phyloP scores from a whole-genome alignment of 768 basidiomycete genomes.

The Piloderma croceum region DNA sequence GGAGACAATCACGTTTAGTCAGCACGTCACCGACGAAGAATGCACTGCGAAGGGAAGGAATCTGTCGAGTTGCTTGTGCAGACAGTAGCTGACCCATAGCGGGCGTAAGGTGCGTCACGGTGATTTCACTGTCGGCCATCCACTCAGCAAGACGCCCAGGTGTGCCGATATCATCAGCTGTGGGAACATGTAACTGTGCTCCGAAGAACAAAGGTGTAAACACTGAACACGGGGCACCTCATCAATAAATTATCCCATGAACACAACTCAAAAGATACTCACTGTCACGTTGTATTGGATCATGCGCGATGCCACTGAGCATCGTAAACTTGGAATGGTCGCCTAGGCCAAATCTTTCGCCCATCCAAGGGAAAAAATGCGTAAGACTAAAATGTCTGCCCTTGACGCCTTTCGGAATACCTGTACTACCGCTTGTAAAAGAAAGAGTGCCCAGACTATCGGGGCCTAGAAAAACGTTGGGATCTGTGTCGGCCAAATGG shows the following conservation, averaged over 20 bases:
- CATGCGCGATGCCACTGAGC: conserved; percentile 98
- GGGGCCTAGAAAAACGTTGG: conserved; percentile 83
- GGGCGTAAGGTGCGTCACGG: conserved; percentile 96
- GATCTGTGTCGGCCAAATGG: conserved; percentile 61
- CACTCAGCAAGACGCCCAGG: conserved; percentile 95
- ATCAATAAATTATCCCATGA: conserved; percentile 4
- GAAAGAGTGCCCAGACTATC: conserved; percentile 92
- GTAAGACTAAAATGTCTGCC: conserved; percentile 95
- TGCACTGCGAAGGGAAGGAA: conserved; percentile 81
- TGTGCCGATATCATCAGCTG: conserved; percentile 93
- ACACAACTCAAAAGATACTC: conserved; percentile 28
- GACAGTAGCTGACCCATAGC: conserved; percentile 99
- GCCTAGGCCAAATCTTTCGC: conserved; percentile 70
- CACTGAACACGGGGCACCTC: conserved; percentile 44
- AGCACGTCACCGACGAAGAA: conserved; percentile 99
- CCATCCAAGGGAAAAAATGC: conserved; percentile 99
- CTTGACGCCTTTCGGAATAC: conserved; percentile 96
- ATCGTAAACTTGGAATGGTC: conserved; percentile 87
- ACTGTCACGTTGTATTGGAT: conserved; percentile 99
- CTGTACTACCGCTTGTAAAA: conserved; percentile 96
- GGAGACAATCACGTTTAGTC: conserved; percentile 94
- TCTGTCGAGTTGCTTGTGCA: conserved; percentile 74
- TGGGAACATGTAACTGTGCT: conserved; percentile 91
- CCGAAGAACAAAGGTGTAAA: conserved; percentile 98
- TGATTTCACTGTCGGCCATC: conserved; percentile 91